These are phyloP conservation scores for Bipolaris zeicola DNA, from an alignment of 2,329 filamentous ascomycete genomes.

Conservation along the genomic window DNA sequence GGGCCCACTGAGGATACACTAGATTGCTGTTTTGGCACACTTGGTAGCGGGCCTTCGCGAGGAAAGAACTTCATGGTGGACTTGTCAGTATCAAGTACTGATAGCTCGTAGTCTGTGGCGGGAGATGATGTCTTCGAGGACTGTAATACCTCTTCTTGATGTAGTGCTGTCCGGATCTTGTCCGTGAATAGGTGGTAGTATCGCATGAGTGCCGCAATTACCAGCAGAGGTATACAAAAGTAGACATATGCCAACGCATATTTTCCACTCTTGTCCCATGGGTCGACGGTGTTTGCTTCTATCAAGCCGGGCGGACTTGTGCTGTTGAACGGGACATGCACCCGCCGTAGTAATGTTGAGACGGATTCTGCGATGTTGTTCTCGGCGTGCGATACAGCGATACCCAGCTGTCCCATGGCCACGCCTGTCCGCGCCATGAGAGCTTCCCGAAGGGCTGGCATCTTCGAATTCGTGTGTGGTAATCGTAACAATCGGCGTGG, in stretches of 20 bases:
- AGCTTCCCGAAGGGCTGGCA: conserved; percentile 43
- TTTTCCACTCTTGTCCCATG: conserved; percentile 81
- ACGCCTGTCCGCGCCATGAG: conserved; percentile 36
- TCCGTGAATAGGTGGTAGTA: conserved; percentile 92
- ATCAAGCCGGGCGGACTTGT: conserved; percentile 61
- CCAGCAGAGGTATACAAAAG: conserved; percentile 76
- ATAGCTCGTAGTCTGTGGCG: conserved; percentile 66
- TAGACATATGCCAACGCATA: conserved; percentile 89
- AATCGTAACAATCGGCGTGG: conserved; percentile 15
- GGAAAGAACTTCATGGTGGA: conserved; percentile 78
- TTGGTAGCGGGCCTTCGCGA: conserved; percentile 62
- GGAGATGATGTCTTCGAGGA: conserved; percentile 64
- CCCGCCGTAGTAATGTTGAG: conserved; percentile 50
- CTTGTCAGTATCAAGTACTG: conserved; percentile 63
- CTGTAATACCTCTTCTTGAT: conserved; percentile 79
- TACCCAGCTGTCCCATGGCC: conserved; percentile 38
- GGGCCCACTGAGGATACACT: conserved; percentile 75
- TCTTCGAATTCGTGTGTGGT: conserved; percentile 26
- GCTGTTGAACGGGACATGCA: conserved; percentile 62
- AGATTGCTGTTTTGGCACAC: conserved; percentile 67
- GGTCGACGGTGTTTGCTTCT: conserved; percentile 67
- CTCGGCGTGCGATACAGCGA: conserved; percentile 36
- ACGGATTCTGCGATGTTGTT: conserved; percentile 34
- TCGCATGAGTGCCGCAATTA: conserved; percentile 69
- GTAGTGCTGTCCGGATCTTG: conserved; percentile 86